Base-by-base conservation (phyloP, 306 rosid species). In the Fragaria iinumae region DNA sequence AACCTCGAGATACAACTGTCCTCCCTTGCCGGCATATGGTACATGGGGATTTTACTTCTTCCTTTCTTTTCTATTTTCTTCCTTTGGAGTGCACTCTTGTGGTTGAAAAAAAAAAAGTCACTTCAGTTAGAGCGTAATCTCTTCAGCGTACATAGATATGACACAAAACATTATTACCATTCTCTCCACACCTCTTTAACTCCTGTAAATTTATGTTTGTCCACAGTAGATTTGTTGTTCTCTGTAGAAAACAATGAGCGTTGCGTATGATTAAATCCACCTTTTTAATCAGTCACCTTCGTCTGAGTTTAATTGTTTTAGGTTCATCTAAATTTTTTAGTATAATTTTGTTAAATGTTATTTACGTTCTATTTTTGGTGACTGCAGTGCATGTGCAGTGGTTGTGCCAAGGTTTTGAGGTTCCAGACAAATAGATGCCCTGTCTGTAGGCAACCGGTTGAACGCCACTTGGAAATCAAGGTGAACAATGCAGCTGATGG, bases 1-100 rank as follows among this genome's bases (percentile, higher is more conserved):
- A 84, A 68, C 88, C 90, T n/a, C 88, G 84, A 3, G 88, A 84
- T 67, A 84, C 85, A 79, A 75, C 83, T 12, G 83, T 81, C 23
- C 88, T 87, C 59, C 90, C 90, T 47, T 87, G 90, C 81, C 86
- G 90, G 72, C 90, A 84, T 77, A 87, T 84, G 90, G 90, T 87
- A 81, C 12, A 27, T 76, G 18, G 14, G 23, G 12, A 66, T 67
- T 67, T 18, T 17, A 6, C 44, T 55, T 56, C 21, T 32, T 21
- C 13, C 11, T 4, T 38, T 4, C 9, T 73, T 56, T 79, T 45
- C 60, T 44, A 41, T 1, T 25, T 59, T 59, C 69, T 25, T 25
- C 64, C 55, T 53, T 41, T 17, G 5, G 16, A 55, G 20, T n/a
- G 62, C 25, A n/a, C 62, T 8, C 14, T 60, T 27, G 20, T 60